Percentiles rank a stretch among this genome's conserved stretches.
phyloP scores from a whole-genome alignment of 2,329 filamentous ascomycete genomes.

The Talaromyces sp. region DNA sequence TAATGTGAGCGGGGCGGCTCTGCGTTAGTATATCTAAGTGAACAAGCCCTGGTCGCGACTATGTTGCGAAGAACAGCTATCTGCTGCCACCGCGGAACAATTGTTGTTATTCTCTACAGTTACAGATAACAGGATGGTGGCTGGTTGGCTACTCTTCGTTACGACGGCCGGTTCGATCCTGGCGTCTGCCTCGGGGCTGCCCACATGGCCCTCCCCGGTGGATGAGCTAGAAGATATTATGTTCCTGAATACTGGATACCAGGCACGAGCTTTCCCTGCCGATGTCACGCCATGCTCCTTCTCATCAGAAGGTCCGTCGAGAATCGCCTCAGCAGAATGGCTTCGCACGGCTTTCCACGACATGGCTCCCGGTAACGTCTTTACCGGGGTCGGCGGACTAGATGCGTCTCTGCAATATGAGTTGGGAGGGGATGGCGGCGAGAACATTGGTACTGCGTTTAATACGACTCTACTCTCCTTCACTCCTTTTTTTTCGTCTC shows the following conservation, averaged over 20 bases:
- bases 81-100: not conserved
- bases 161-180: not conserved
- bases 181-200: not conserved
- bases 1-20: not conserved
- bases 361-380: slow-evolving; percentile 8
- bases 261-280: slow-evolving; percentile 6
- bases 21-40: not conserved
- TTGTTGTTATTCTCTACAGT: not conserved
- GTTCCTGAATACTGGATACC: slow-evolving; percentile 10
- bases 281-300: slow-evolving; percentile 11
- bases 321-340: slow-evolving; percentile 11
- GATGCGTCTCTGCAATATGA: slow-evolving; percentile 12
- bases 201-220: slow-evolving; percentile 6
- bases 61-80: not conserved
- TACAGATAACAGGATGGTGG: slow-evolving; percentile 1
- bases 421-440: slow-evolving; percentile 9
- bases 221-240: slow-evolving; percentile 12
- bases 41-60: not conserved
- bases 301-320: not conserved
- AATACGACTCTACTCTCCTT: slow-evolving; percentile 6
- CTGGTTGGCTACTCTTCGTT: slow-evolving; percentile 2
- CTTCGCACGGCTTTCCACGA: slow-evolving; percentile 14
- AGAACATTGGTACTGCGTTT: slow-evolving; percentile 10
- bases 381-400: slow-evolving; percentile 7
- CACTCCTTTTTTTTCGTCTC: slow-evolving; percentile 9